Percentiles rank a stretch among this genome's conserved stretches.
Conservation (phyloP, 805 yeast genomes). For the Teunomyces funiuensis region DNA sequence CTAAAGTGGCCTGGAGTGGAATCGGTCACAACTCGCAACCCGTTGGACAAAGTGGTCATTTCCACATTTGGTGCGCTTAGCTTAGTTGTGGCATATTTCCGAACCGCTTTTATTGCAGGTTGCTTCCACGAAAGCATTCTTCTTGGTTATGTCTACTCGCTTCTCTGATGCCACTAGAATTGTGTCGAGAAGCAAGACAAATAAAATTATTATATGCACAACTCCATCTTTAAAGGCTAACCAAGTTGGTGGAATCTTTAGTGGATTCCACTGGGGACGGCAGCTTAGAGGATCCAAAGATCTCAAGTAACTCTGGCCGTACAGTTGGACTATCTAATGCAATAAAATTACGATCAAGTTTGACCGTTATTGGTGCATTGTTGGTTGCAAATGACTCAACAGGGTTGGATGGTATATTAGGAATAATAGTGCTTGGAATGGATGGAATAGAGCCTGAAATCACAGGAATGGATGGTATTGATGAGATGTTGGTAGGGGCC, state of each 20-base stretch:
- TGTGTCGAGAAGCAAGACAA: background rate
- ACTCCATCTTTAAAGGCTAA: background rate
- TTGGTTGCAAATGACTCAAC: background rate
- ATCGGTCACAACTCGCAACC: conserved; percentile 80
- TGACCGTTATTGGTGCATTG: background rate
- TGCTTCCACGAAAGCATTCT: conserved; percentile 4
- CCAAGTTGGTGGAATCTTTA: background rate
- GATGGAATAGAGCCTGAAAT: background rate
- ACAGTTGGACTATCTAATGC: conserved; percentile 3
- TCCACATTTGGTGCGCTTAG: conserved; percentile 9
- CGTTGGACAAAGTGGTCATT: conserved; percentile 59
- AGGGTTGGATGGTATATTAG: no score
- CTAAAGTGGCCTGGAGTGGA: conserved; percentile 87
- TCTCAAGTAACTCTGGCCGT: conserved; percentile 11
- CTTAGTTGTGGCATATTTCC: conserved; percentile 2
- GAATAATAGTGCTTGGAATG: no score
- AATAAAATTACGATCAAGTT: conserved; percentile 6
- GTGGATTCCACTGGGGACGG: background rate
- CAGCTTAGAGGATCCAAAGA: conserved; percentile 7
- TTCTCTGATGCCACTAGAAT: conserved; percentile 1
- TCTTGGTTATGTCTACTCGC: background rate
- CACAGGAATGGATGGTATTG: background rate
- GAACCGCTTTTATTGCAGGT: conserved; percentile 2
- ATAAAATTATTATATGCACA: conserved; percentile 1
- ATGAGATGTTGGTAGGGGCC: background rate